These are phyloP conservation scores for Phragmites australis DNA, from an alignment of 176 grass and related monocot genomes.

Conservation along the genomic window DNA sequence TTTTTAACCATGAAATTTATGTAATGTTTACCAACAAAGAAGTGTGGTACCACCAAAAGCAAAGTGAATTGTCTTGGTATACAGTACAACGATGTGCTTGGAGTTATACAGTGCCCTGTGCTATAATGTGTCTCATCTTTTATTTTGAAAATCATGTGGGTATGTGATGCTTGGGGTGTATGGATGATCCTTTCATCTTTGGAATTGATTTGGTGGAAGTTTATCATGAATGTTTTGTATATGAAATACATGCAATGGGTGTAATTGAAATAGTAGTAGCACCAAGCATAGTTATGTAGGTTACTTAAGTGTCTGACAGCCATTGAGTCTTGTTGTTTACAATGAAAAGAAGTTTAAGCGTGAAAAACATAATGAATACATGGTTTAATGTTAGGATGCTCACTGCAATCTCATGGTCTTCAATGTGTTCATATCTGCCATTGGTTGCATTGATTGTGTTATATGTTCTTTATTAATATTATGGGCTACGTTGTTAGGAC, in stretches of 20 bases:
- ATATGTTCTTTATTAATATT: background rate
- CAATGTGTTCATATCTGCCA: background rate
- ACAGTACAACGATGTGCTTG: slow-evolving; percentile 11
- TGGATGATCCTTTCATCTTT: background rate
- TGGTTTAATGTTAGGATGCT: slow-evolving; percentile 18
- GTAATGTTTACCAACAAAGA: slow-evolving; percentile 25
- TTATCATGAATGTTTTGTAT: background rate
- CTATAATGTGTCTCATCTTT: background rate
- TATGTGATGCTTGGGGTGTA: background rate
- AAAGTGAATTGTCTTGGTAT: background rate
- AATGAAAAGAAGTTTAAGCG: background rate
- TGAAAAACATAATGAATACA: background rate
- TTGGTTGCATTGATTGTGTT: background rate
- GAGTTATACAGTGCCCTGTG: background rate
- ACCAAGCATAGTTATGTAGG: no score
- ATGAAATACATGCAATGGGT: background rate
- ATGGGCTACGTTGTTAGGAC: background rate
- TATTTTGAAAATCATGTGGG: background rate
- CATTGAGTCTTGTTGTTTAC: background rate
- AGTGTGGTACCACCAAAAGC: background rate
- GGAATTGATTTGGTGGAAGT: background rate
- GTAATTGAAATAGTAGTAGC: no score
- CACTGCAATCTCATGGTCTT: background rate
- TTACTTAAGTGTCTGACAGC: background rate
- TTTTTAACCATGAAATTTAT: slow-evolving; percentile 4